Base-by-base conservation (phyloP, 164 flowering plant species). In the Macadamia integrifolia region DNA sequence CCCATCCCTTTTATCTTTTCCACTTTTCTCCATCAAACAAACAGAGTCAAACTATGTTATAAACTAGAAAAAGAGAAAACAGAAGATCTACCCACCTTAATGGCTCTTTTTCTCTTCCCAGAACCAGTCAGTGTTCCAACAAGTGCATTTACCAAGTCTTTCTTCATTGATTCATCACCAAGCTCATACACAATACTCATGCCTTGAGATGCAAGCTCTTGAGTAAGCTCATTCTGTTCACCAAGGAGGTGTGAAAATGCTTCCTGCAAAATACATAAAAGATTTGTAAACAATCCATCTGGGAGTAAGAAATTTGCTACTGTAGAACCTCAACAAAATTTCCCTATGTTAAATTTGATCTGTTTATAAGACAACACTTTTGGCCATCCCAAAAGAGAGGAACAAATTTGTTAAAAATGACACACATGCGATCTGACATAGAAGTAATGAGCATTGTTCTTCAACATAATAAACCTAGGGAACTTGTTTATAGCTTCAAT, bases 121-220 rank as follows among this genome's bases (percentile, higher is more conserved):
- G 96, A 84, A 70, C 96, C 98, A 78, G 99, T 92, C 68, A 94
- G 72, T 15, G 97, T 92, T 71, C 85, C 68, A 15, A 94, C 99
- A 70, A 94, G 91, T 66, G 97, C 97, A 87, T 85, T 88, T 52
- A 94, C 99, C 65, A 94, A 77, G 79, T 79, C 86, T 64, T 84
- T 77, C 83, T 89, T 90, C 97, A 85, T 94, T 32, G 88, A 75
- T 67, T 76, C 81, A 83, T 94, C 97, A 74, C 99, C 99, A 67
- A 92, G 86, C 70, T 94, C 99, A 80, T 94, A 94, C 12, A 94
- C 97, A 78, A 94, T 85, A 80, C 98, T 94, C 86, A 94, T 91
- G 61, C 99, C 99, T 76, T 94, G 99, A 59, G 99, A 94, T 76
- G 99, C 99, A 67, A 94, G 78, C 80, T 94, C 99, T 73, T 94